Percentiles rank a stretch among this genome's conserved stretches.
Evolutionary conservation across 2,329 filamentous ascomycete species (phyloP).

Genomic region (Didymella arachidicola): DNA sequence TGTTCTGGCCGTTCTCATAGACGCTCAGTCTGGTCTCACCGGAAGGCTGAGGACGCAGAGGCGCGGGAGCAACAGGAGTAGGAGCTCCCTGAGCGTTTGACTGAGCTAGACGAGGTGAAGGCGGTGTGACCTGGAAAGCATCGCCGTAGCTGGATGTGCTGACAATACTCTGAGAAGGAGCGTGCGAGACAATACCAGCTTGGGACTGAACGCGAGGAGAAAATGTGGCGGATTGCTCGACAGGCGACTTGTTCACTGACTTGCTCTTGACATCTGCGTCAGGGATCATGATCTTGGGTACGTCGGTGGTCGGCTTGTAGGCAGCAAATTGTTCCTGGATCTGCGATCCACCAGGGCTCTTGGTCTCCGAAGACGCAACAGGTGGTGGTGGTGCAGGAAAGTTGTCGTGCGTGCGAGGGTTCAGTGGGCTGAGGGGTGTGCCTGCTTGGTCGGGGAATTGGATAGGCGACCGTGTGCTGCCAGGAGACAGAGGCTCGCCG

Average conservation of each 20-base stretch:
- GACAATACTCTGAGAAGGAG: constrained; percentile 52
- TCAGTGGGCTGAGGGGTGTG: constrained; percentile 41
- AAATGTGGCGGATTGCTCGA: constrained; percentile 30
- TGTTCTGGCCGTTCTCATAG: constrained; percentile 48
- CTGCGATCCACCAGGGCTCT: constrained; percentile 7
- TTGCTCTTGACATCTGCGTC: constrained; percentile 31
- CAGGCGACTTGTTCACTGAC: constrained; percentile 37
- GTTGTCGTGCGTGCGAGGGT: constrained; percentile 34
- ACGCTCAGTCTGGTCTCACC: constrained; percentile 39
- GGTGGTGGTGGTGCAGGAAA: constrained; percentile 25
- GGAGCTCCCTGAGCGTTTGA: constrained; percentile 24
- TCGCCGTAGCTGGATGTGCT: constrained; percentile 65
- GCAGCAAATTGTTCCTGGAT: constrained; percentile 43
- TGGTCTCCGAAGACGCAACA: constrained; percentile 16
- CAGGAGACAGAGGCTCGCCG: constrained; percentile 49
- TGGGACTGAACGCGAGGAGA: constrained; percentile 47
- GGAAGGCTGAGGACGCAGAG: constrained; percentile 34
- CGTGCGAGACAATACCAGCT: constrained; percentile 45
- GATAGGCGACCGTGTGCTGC: constrained; percentile 40
- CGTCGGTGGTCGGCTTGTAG: constrained; percentile 48
- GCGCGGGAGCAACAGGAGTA: constrained; percentile 40
- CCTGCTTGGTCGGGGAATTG: constrained; percentile 45
- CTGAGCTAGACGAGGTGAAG: constrained; percentile 47
- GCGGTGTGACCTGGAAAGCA: constrained; percentile 59
- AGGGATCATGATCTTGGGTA: constrained; percentile 35